Conservation (phyloP, 2,329 filamentous ascomycete genomes). For the Pseudogymnoascus sp. region DNA sequence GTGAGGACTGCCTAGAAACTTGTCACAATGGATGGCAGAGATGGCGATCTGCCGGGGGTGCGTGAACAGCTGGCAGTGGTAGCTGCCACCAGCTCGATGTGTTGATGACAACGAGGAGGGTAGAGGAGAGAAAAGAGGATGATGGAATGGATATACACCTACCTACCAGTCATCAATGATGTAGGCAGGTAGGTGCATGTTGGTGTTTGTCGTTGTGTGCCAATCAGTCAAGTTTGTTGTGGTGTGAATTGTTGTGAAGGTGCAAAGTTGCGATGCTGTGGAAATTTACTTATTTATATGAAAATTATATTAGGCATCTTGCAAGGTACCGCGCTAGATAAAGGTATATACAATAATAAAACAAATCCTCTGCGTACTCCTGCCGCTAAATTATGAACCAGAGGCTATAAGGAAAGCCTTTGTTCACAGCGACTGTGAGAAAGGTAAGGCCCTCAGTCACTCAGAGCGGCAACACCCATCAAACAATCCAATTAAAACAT, state of each 20-base stretch:
- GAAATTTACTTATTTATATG: not conserved
- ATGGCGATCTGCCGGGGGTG: no score
- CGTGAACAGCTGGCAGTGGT: no score
- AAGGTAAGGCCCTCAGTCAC: not conserved
- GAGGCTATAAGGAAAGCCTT: not conserved
- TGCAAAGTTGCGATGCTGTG: not conserved
- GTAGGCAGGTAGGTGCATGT: not conserved
- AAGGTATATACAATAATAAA: slow-evolving; percentile 1
- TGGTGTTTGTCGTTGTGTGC: not conserved
- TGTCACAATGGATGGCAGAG: not conserved
- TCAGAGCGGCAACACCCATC: not conserved
- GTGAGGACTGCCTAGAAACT: not conserved
- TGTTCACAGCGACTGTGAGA: not conserved
- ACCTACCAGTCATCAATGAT: not conserved
- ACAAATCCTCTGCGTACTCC: not conserved
- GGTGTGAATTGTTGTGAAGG: not conserved
- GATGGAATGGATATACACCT: not conserved
- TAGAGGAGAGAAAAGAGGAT: not conserved
- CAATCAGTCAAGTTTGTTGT: not conserved
- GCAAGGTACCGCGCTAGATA: slow-evolving; percentile 1
- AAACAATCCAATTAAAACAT: not conserved
- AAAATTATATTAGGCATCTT: slow-evolving; percentile 2
- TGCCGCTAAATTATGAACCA: not conserved
- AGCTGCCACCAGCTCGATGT: not conserved
- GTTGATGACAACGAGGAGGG: not conserved